Evolutionary conservation across 129 eudicot genomes (phyloP).

Genomic region (Saussurea involucrata): DNA sequence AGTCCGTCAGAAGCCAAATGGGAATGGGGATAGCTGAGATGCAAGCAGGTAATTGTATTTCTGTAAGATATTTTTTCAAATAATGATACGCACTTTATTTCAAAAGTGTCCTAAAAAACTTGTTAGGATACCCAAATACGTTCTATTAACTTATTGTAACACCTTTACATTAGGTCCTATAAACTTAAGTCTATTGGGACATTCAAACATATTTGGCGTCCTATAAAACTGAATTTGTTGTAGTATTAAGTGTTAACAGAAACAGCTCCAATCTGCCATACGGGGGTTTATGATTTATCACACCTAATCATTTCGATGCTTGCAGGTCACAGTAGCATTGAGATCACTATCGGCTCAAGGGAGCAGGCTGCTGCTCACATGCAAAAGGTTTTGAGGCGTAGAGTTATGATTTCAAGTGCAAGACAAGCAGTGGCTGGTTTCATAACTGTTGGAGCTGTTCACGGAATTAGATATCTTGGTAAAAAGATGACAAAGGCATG

Average conservation of each 20-base stretch:
- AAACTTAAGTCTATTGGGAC: not conserved
- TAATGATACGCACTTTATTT: not conserved
- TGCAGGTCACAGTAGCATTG: conserved; percentile 35
- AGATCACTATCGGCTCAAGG: conserved; percentile 50
- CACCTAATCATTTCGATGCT: not conserved
- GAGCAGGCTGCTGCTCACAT: conserved; percentile 66
- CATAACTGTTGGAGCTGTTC: conserved; percentile 64
- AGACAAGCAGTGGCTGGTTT: conserved; percentile 93
- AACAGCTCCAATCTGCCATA: not conserved
- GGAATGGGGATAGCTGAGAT: conserved; percentile 38
- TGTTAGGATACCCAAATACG: too few species aligned
- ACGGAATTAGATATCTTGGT: conserved; percentile 64
- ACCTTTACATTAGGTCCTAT: too few species aligned
- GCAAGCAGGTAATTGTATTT: conserved; percentile 22
- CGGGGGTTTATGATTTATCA: not conserved
- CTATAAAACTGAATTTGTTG: not conserved
- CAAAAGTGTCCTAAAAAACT: not conserved
- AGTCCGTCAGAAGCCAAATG: conserved; percentile 43
- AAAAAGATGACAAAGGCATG: conserved; percentile 80
- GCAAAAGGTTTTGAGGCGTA: conserved; percentile 60
- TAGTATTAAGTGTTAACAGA: not conserved
- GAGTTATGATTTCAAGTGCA: conserved; percentile 81
- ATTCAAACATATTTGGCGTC: not conserved
- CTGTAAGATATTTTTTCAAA: not conserved
- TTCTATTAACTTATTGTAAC: too few species aligned